phyloP scores from a whole-genome alignment of 768 basidiomycete genomes.

The Cystoderma amianthinum region DNA sequence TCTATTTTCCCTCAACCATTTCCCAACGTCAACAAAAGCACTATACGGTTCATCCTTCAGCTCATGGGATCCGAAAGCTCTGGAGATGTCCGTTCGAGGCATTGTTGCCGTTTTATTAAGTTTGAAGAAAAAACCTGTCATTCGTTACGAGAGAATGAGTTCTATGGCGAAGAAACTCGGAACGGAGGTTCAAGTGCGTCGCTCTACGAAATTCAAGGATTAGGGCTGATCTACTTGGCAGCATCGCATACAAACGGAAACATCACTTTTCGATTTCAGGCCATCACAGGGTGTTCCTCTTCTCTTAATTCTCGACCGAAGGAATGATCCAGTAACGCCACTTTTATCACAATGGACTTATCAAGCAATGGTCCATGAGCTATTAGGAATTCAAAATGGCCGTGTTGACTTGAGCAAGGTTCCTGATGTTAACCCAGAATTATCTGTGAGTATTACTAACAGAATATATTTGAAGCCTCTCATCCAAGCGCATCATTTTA shows the following conservation, averaged over 20 bases:
- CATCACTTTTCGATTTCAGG: conserved; percentile 87
- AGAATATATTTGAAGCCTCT: conserved; percentile 3
- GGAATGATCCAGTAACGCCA: conserved; percentile 97
- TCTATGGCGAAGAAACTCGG: conserved; percentile 88
- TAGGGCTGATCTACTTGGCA: conserved; percentile 22
- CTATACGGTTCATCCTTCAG: conserved; percentile 70
- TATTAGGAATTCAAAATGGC: conserved; percentile 90
- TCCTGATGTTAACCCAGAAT: conserved; percentile 81
- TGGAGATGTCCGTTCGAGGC: conserved; percentile 75
- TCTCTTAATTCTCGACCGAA: conserved; percentile 86
- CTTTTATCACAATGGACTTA: conserved; percentile 98
- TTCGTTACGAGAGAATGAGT: conserved; percentile 93
- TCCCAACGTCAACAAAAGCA: conserved; percentile 53
- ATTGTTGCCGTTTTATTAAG: conserved; percentile 85
- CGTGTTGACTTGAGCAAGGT: conserved; percentile 80
- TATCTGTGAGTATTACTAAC: conserved; percentile 48
- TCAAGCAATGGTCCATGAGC: conserved; percentile 98
- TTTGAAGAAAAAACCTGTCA: conserved; percentile 91
- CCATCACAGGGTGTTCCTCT: conserved; percentile 83
- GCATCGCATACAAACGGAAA: conserved; percentile 77
- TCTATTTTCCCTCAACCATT: conserved; percentile 82
- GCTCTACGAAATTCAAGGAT: too few species aligned
- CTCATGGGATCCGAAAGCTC: conserved; percentile 66
- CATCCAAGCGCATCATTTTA: conserved; percentile 21
- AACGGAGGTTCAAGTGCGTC: conserved; percentile 67